Percentiles rank a stretch among this genome's conserved stretches.
These are phyloP conservation scores for Psilocybe azurescens DNA, from an alignment of 768 basidiomycete species.

Conservation along the genomic window DNA sequence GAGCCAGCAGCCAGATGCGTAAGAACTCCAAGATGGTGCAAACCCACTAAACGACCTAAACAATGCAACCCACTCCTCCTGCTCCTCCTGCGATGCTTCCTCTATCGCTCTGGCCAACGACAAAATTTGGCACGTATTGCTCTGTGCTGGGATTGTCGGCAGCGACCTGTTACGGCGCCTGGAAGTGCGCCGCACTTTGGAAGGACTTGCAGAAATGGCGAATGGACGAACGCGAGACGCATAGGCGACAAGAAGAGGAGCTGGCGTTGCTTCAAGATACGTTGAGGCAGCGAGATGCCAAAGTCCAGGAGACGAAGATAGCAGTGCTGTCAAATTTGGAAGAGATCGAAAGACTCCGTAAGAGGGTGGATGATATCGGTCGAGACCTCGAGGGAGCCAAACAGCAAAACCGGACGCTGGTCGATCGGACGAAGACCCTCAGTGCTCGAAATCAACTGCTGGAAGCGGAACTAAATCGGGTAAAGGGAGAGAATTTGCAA, in stretches of 20 bases:
- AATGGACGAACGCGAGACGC: slow-evolving; percentile 10
- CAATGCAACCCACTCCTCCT: slow-evolving; percentile 18
- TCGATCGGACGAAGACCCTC: slow-evolving; percentile 22
- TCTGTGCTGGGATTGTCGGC: slow-evolving; percentile 35
- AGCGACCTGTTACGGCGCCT: slow-evolving; percentile 32
- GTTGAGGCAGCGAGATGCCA: slow-evolving; percentile 25
- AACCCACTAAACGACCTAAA: slow-evolving; percentile 15
- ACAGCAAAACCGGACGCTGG: slow-evolving; percentile 24
- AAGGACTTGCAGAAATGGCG: slow-evolving; percentile 23
- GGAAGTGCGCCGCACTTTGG: slow-evolving; percentile 28
- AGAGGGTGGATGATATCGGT: slow-evolving; percentile 22
- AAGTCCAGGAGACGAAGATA: slow-evolving; percentile 26
- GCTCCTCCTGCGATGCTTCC: slow-evolving; percentile 11
- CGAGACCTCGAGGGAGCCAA: slow-evolving; percentile 23
- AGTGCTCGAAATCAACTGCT: slow-evolving; percentile 24
- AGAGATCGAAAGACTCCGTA: slow-evolving; percentile 21
- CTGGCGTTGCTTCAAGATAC: slow-evolving; percentile 21
- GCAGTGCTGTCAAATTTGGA: slow-evolving; percentile 18
- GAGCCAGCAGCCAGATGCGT: slow-evolving; percentile 14
- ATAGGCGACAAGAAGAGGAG: slow-evolving; percentile 20
- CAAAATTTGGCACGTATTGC: slow-evolving; percentile 26
- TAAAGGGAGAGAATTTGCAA: slow-evolving; percentile 27
- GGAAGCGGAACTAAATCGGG: slow-evolving; percentile 22
- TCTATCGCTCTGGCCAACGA: slow-evolving; percentile 14
- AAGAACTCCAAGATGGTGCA: slow-evolving; percentile 18